These are phyloP conservation scores for Neurospora africana DNA, from an alignment of 495 filamentous ascomycete species.

Conservation along the genomic window DNA sequence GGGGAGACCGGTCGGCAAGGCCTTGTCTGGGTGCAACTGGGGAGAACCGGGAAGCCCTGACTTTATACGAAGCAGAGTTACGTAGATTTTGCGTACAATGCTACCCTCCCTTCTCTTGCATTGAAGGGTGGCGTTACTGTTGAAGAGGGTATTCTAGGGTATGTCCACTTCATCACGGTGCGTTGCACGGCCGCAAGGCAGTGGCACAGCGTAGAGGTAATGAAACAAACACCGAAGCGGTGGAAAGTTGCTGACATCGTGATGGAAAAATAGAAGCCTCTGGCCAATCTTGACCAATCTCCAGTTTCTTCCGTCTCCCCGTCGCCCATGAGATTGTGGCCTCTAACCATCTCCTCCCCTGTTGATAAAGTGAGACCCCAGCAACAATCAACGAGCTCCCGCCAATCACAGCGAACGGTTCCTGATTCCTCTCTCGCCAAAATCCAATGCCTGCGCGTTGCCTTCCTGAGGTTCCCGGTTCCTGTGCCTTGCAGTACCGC, in stretches of 20 bases:
- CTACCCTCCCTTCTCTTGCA: background rate
- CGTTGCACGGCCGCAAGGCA: background rate
- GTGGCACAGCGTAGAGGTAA: background rate
- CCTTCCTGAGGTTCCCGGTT: background rate
- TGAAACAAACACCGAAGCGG: background rate
- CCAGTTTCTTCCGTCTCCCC: background rate
- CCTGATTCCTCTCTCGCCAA: background rate
- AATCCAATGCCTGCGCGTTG: background rate
- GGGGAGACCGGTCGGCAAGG: background rate
- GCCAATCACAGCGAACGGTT: background rate
- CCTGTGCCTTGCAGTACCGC: background rate
- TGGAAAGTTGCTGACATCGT: background rate
- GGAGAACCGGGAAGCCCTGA: background rate
- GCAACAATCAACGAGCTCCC: background rate
- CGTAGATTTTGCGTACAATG: background rate
- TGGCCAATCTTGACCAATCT: background rate
- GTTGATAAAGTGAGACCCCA: background rate
- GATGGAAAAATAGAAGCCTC: background rate
- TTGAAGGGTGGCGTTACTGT: background rate
- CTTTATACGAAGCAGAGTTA: background rate
- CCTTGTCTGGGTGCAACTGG: background rate
- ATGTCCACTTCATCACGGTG: background rate
- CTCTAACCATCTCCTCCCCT: background rate
- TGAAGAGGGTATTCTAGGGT: background rate
- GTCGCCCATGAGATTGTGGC: background rate